phyloP scores from a whole-genome alignment of 1,284 basidiomycete species.

The Ustilago hordei region DNA sequence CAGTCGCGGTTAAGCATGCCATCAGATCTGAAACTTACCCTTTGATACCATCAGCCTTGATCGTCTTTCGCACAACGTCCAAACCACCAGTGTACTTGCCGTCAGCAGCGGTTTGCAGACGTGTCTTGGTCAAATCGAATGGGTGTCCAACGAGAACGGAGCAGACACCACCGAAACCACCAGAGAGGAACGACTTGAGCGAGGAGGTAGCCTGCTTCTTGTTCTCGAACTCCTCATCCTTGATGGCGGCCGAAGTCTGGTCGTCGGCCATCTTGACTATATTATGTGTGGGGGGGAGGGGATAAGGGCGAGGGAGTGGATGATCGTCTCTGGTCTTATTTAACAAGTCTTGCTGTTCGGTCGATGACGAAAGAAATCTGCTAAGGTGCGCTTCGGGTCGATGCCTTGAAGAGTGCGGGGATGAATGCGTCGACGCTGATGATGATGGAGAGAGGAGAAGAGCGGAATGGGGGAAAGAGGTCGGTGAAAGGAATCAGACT shows the following conservation, averaged over 20 bases:
- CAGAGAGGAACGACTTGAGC: constrained; percentile 71
- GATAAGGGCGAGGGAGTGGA: not conserved
- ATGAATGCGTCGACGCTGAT: constrained; percentile 6
- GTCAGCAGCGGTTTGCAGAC: constrained; percentile 87
- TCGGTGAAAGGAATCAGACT: not conserved
- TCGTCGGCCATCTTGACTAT: constrained; percentile 59
- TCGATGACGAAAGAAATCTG: not conserved
- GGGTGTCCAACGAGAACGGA: constrained; percentile 95
- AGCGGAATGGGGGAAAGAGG: not conserved
- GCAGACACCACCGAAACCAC: constrained; percentile 88
- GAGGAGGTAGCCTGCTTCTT: constrained; percentile 63
- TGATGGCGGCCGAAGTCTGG: constrained; percentile 50
- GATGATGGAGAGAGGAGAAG: constrained; percentile 4
- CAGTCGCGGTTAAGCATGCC: not conserved
- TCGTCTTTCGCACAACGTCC: constrained; percentile 90
- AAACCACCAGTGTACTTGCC: constrained; percentile 92
- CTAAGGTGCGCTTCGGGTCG: not conserved
- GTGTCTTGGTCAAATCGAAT: constrained; percentile 95
- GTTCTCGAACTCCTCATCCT: constrained; percentile 55
- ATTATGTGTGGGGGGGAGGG: constrained; percentile 10
- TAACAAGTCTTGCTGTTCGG: not conserved
- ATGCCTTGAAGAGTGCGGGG: not conserved
- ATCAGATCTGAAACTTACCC: constrained; percentile 74
- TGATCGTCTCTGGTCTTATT: not conserved
- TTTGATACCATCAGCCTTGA: constrained; percentile 86